Evolutionary conservation across 2,329 filamentous ascomycete species (phyloP).

Genomic region (Paraconiothyrium brasiliense): DNA sequence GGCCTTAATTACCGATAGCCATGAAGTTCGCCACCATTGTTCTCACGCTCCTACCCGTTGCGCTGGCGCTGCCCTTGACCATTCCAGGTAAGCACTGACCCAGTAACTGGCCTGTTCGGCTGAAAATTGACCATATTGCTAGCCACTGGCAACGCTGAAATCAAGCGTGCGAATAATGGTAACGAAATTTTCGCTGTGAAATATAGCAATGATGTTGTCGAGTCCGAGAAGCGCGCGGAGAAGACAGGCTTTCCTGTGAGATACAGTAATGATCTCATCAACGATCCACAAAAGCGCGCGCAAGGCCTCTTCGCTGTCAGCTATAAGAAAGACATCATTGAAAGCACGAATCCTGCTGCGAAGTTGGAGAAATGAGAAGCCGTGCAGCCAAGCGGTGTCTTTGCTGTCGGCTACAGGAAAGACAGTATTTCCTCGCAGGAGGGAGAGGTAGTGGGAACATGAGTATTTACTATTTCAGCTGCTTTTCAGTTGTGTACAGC

Average conservation of each 20-base stretch:
- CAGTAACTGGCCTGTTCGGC: not conserved
- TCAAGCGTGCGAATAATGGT: not conserved
- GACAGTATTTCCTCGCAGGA: no score
- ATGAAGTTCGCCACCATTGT: constrained; percentile 6
- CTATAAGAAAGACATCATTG: constrained; percentile 1
- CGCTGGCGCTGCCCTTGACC: constrained; percentile 8
- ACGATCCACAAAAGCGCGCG: not conserved
- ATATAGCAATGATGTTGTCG: not conserved
- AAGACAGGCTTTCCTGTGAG: not conserved
- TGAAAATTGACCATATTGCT: not conserved
- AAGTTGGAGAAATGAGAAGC: not conserved
- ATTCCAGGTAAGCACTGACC: constrained; percentile 1
- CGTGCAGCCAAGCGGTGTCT: no score
- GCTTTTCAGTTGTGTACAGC: no score
- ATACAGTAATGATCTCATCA: constrained; percentile 4
- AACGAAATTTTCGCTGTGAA: not conserved
- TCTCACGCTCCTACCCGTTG: constrained; percentile 4
- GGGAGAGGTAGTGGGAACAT: no score
- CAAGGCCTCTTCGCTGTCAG: not conserved
- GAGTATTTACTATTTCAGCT: no score
- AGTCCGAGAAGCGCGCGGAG: not conserved
- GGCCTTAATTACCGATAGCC: not conserved
- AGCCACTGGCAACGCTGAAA: not conserved
- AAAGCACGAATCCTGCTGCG: not conserved
- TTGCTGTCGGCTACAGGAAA: no score